Percentiles rank a stretch among this genome's conserved stretches.
These are phyloP conservation scores for Aspergillus proliferans DNA, from an alignment of 2,329 filamentous ascomycete genomes.

Conservation along the genomic window DNA sequence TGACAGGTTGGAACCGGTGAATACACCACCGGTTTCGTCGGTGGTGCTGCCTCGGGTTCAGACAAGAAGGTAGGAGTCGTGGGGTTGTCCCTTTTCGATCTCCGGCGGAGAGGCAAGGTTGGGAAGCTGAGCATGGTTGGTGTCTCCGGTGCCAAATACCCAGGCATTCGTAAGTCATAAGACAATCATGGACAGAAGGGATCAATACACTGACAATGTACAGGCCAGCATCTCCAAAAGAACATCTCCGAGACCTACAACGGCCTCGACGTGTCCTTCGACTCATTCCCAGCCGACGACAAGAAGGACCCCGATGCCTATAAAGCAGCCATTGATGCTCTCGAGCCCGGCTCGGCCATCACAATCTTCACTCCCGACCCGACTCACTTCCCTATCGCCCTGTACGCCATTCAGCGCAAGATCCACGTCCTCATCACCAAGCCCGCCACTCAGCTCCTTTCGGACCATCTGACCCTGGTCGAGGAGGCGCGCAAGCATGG, in stretches of 20 bases:
- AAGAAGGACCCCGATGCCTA: slow-evolving; percentile 70
- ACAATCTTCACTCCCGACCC: slow-evolving; percentile 95
- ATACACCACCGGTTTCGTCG: slow-evolving; percentile 94
- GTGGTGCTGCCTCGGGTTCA: slow-evolving; percentile 71
- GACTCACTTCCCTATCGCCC: slow-evolving; percentile 84
- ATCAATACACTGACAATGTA: neutral
- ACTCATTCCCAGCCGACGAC: slow-evolving; percentile 72
- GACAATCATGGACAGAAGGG: too few relatives aligned
- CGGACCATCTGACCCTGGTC: slow-evolving; percentile 71
- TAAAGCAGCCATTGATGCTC: slow-evolving; percentile 78
- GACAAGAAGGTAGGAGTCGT: slow-evolving; percentile 97
- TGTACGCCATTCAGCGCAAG: slow-evolving; percentile 82
- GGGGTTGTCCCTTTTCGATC: slow-evolving; percentile 80
- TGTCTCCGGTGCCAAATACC: slow-evolving; percentile 81
- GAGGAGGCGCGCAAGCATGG: slow-evolving; percentile 64
- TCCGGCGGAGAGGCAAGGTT: slow-evolving; percentile 83
- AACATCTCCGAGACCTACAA: slow-evolving; percentile 90
- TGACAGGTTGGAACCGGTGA: slow-evolving; percentile 78
- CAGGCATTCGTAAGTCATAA: slow-evolving; percentile 67
- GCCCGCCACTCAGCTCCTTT: slow-evolving; percentile 78
- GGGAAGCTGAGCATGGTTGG: slow-evolving; percentile 82
- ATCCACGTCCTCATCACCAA: slow-evolving; percentile 93
- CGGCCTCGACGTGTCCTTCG: slow-evolving; percentile 76
- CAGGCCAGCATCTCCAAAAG: slow-evolving; percentile 73
- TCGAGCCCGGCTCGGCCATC: slow-evolving; percentile 77